Evolutionary conservation across 2,329 filamentous ascomycete species (phyloP), one percentile per base, ranked within the genome.

Genomic region (Metarhizium guizhouense): DNA sequence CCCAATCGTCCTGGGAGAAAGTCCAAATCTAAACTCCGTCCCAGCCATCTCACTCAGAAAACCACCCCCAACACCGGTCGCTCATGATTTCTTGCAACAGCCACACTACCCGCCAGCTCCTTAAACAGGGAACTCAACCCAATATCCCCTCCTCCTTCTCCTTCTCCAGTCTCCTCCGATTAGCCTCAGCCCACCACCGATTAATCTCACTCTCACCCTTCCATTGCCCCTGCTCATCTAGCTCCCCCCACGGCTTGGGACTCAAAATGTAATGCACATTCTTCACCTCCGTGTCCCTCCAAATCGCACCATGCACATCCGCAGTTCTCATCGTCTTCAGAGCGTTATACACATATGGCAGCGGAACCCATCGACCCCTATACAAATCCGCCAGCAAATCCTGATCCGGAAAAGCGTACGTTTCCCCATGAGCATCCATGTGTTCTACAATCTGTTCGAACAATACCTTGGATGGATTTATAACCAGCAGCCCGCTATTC

Each of bases 291-390:
- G 77, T 77, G 61, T 85, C 82, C 11, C 72, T 68, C 82, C 82
- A 85, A 56, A 85, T 80, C 55, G 69, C 63, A 32, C 69, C 67
- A 62, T 85, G 82, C 34, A 83, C 80, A 13, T 71, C 74, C 16
- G 71, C 62, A 71, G 75, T 75, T 16, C 79, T 70, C 71, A 85
- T 58, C 16, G 82, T 84, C 75, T 85, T 84, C 58, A 85, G 74
- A 10, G 80, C 82, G 60, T 85, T 85, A 66, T 84, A 85, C 14
- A 77, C 70, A 61, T 84, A 85, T 1, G 81, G 80, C 61, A 85
- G 70, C 6, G 78, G 65, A 13, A 80, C 76, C 82, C 82, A 85
- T 38, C 79, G 72, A 38, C 73, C 76, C 11, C 67, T 67, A 68
- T 80, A 85, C 25, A 83, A 67, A 51, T 79, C 76, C 3, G 77